Evolutionary conservation across 2,329 filamentous ascomycete genomes (phyloP).

Genomic region (Exophiala sp.): DNA sequence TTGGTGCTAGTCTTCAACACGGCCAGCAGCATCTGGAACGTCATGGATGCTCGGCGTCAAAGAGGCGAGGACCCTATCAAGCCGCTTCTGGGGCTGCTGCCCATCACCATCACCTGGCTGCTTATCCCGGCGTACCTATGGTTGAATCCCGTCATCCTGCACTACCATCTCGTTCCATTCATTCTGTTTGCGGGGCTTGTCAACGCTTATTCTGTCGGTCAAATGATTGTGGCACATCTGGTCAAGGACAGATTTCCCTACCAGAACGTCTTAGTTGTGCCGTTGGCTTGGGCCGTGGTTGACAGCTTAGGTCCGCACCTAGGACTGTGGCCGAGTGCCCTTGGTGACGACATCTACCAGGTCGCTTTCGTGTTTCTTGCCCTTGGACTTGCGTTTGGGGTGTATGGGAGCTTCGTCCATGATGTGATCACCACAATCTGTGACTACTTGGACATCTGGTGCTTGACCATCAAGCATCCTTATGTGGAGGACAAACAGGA

Average conservation of each 20-base stretch:
- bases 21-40: conserved; percentile 64
- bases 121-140: conserved; percentile 72
- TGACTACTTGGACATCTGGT: conserved; percentile 98
- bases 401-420: conserved; percentile 95
- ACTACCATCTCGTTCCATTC: conserved; percentile 82
- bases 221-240: conserved; percentile 92
- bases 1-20: conserved; percentile 82
- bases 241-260: conserved; percentile 85
- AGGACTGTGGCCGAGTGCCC: conserved; percentile 65
- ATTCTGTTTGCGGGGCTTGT: conserved; percentile 79
- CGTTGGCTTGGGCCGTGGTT: conserved; percentile 68
- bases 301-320: conserved; percentile 72
- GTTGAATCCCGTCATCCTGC: conserved; percentile 76
- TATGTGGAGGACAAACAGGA: conserved; percentile 39
- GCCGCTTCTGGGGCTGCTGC: conserved; percentile 72
- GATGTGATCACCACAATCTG: conserved; percentile 97
- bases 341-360: conserved; percentile 76
- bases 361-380: conserved; percentile 86
- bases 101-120: conserved; percentile 72
- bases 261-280: conserved; percentile 75
- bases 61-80: conserved; percentile 60
- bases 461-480: conserved; percentile 89
- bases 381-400: conserved; percentile 73
- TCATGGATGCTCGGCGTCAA: conserved; percentile 70
- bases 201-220: conserved; percentile 91